These are phyloP conservation scores for Schwanniomyces sp. DNA, from an alignment of 805 yeast genomes.

Conservation along the genomic window DNA sequence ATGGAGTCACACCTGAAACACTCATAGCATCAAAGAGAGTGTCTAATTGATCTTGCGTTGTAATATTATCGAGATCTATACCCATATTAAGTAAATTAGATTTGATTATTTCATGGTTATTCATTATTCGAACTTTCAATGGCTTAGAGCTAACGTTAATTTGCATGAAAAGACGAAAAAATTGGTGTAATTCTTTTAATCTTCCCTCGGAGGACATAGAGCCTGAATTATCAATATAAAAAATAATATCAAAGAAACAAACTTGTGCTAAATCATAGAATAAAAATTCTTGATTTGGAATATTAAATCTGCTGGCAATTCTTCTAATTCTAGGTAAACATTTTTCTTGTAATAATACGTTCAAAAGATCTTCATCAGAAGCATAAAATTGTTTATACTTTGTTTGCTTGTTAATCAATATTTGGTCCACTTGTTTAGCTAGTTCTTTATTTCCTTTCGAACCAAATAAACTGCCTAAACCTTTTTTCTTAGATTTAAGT, in stretches of 20 bases:
- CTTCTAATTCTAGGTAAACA: background rate
- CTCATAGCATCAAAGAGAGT: background rate
- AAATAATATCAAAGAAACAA: background rate
- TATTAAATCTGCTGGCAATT: background rate
- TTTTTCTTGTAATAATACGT: background rate
- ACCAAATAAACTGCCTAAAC: background rate
- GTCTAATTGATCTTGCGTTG: background rate
- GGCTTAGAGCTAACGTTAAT: background rate
- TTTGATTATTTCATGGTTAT: background rate
- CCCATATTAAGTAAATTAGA: background rate
- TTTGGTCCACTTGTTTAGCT: background rate
- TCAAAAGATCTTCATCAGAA: background rate
- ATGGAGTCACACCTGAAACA: background rate
- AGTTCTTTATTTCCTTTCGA: background rate
- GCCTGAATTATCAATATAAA: background rate
- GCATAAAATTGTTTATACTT: background rate
- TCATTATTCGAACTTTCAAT: background rate
- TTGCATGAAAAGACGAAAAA: background rate
- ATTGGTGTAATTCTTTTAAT: background rate
- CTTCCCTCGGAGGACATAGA: background rate
- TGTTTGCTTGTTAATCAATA: background rate
- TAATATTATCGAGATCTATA: background rate
- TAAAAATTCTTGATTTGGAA: background rate
- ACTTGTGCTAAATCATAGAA: background rate
- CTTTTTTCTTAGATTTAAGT: background rate